Evolutionary conservation across 163 green algal species (phyloP).

Genomic region (Coccomyxa subellipsoidea): DNA sequence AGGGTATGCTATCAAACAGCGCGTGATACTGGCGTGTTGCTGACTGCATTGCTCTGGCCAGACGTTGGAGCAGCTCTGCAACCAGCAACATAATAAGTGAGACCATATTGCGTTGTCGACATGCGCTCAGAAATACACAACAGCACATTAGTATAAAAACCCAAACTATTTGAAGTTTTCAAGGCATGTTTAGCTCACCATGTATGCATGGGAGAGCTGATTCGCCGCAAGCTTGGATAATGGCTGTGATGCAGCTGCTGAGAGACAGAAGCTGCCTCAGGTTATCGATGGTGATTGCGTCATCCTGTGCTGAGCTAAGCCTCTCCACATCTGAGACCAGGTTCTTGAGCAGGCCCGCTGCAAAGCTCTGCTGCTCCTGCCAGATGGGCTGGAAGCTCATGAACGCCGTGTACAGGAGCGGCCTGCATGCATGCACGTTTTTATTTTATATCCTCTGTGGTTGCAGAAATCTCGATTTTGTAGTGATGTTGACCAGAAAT

Average conservation of each 20-base stretch:
- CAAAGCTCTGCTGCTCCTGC: neutral
- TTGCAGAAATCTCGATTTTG: too few species aligned
- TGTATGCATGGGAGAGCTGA: neutral
- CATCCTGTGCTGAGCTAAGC: neutral
- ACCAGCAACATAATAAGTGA: neutral
- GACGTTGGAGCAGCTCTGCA: neutral
- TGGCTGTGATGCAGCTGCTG: constrained; percentile 24
- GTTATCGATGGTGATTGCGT: neutral
- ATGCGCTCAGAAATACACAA: too few species aligned
- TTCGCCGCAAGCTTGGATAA: constrained; percentile 25
- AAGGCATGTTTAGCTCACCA: too few species aligned
- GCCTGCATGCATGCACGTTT: neutral
- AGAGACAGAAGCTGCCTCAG: constrained; percentile 24
- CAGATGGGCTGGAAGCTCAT: neutral
- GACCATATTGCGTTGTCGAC: too few species aligned
- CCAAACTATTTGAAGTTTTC: too few species aligned
- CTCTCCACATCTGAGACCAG: neutral
- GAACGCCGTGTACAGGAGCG: neutral
- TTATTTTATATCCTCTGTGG: too few species aligned
- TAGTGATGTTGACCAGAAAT: too few species aligned
- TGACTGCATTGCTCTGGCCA: neutral
- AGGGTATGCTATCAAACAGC: neutral
- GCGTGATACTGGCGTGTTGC: neutral
- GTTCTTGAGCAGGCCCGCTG: neutral
- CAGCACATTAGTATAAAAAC: too few species aligned